A percentile compares a stretch with the other conserved stretches of the same genome.
phyloP scores from a whole-genome alignment of 2,329 filamentous ascomycete genomes.

The Didymella lethalis region DNA sequence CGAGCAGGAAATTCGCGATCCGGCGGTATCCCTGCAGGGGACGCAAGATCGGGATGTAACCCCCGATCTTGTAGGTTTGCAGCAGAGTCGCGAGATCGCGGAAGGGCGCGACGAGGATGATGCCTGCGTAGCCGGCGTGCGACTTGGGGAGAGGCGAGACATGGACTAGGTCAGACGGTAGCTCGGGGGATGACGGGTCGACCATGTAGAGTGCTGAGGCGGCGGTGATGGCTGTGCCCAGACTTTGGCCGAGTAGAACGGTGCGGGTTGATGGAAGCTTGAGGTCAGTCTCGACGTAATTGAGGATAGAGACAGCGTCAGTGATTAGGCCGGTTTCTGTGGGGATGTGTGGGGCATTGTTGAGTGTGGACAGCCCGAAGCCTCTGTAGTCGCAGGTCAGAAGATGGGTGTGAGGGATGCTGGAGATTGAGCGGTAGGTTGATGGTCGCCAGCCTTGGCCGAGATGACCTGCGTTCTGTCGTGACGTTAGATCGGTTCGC shows the following conservation, averaged over 20 bases:
- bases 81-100: slow-evolving; percentile 76
- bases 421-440: slow-evolving; percentile 78
- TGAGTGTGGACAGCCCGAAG: slow-evolving; percentile 82
- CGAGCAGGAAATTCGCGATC: slow-evolving; percentile 67
- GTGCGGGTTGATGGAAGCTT: slow-evolving; percentile 75
- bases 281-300: slow-evolving; percentile 73
- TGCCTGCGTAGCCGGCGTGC: slow-evolving; percentile 72
- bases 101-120: slow-evolving; percentile 83
- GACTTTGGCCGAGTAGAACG: slow-evolving; percentile 82
- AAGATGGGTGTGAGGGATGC: slow-evolving; percentile 74
- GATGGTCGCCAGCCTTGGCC: slow-evolving; percentile 79
- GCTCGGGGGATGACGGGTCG: slow-evolving; percentile 33
- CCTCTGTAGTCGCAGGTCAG: slow-evolving; percentile 92
- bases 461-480: slow-evolving; percentile 83
- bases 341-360: slow-evolving; percentile 58
- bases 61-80: slow-evolving; percentile 79
- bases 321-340: slow-evolving; percentile 81
- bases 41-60: slow-evolving; percentile 78
- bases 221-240: slow-evolving; percentile 84
- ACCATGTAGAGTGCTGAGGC: slow-evolving; percentile 77
- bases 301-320: slow-evolving; percentile 76
- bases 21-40: slow-evolving; percentile 74
- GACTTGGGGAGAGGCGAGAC: slow-evolving; percentile 13
- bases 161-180: slow-evolving; percentile 30
- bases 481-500: slow-evolving; percentile 9